Conservation (phyloP, 805 yeast species). For the Grigorovia yakushimaensis region DNA sequence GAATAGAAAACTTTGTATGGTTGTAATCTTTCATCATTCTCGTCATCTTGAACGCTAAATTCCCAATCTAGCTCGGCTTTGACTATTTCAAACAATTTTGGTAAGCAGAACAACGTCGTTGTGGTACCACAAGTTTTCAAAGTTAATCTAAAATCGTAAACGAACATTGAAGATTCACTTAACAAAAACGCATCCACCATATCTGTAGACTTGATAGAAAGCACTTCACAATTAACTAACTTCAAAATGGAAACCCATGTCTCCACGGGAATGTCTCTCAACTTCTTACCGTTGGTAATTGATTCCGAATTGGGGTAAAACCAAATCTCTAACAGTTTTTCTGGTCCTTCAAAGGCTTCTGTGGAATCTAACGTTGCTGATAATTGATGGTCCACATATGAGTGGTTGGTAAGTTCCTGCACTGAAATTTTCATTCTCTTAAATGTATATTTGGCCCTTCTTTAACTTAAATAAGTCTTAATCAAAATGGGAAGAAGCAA, state of each 20-base stretch:
- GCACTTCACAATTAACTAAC: constrained; percentile 76
- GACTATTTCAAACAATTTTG: constrained; percentile 48
- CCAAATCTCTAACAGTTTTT: constrained; percentile 87
- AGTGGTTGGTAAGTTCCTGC: constrained; percentile 30
- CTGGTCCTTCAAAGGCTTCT: constrained; percentile 95
- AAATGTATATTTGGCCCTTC: not conserved
- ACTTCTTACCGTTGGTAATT: constrained; percentile 33
- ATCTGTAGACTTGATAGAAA: constrained; percentile 62
- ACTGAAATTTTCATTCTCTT: constrained; percentile 27
- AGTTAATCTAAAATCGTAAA: constrained; percentile 74
- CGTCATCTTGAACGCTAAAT: constrained; percentile 12
- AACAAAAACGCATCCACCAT: constrained; percentile 74
- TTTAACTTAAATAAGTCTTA: too few species aligned
- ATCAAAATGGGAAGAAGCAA: too few species aligned
- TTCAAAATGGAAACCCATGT: constrained; percentile 70
- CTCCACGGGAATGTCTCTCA: constrained; percentile 53
- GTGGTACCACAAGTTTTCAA: constrained; percentile 96
- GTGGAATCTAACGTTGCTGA: constrained; percentile 77
- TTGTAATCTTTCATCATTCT: constrained; percentile 14
- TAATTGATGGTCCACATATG: constrained; percentile 67
- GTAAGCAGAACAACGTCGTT: constrained; percentile 71
- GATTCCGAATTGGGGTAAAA: constrained; percentile 44
- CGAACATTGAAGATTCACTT: constrained; percentile 84
- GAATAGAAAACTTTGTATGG: constrained; percentile 77
- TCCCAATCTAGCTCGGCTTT: constrained; percentile 35